Conservation (phyloP, 2,329 filamentous ascomycete genomes). For the Penicillium sp. region DNA sequence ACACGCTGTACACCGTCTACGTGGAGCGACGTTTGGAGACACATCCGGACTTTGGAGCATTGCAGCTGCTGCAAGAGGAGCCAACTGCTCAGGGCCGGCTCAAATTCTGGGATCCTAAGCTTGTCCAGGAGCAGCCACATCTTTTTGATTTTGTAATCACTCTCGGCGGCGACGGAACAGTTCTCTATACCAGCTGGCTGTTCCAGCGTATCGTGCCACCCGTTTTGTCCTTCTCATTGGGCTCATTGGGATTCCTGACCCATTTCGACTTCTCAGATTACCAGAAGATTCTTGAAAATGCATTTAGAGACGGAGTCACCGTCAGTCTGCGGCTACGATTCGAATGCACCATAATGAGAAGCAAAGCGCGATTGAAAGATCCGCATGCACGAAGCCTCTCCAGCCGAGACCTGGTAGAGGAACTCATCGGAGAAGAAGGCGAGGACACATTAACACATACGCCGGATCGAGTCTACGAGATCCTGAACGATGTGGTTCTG, state of each 20-base stretch:
- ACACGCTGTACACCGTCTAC: slow-evolving; percentile 70
- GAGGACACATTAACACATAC: slow-evolving; percentile 81
- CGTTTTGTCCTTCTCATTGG: slow-evolving; percentile 84
- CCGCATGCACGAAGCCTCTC: slow-evolving; percentile 27
- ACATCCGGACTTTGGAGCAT: slow-evolving; percentile 70
- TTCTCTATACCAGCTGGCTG: slow-evolving; percentile 92
- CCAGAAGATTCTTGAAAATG: slow-evolving; percentile 63
- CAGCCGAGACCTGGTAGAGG: slow-evolving; percentile 75
- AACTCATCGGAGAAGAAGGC: slow-evolving; percentile 80
- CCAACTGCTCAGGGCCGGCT: slow-evolving; percentile 58
- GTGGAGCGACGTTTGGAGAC: slow-evolving; percentile 73
- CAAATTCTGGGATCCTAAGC: slow-evolving; percentile 77
- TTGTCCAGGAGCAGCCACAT: slow-evolving; percentile 75
- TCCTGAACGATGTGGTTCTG: slow-evolving; percentile 94
- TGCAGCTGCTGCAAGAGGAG: slow-evolving; percentile 65
- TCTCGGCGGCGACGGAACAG: slow-evolving; percentile 92
- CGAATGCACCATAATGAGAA: slow-evolving; percentile 88
- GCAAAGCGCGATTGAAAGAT: slow-evolving; percentile 34
- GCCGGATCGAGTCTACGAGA: slow-evolving; percentile 81
- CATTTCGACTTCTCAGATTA: slow-evolving; percentile 90
- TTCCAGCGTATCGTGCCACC: slow-evolving; percentile 95
- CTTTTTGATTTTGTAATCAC: slow-evolving; percentile 93
- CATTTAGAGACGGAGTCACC: slow-evolving; percentile 79
- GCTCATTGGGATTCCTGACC: slow-evolving; percentile 90
- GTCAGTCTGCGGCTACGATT: slow-evolving; percentile 86